phyloP scores from a whole-genome alignment of 495 filamentous ascomycete species.

The Talaromyces proteolyticus region DNA sequence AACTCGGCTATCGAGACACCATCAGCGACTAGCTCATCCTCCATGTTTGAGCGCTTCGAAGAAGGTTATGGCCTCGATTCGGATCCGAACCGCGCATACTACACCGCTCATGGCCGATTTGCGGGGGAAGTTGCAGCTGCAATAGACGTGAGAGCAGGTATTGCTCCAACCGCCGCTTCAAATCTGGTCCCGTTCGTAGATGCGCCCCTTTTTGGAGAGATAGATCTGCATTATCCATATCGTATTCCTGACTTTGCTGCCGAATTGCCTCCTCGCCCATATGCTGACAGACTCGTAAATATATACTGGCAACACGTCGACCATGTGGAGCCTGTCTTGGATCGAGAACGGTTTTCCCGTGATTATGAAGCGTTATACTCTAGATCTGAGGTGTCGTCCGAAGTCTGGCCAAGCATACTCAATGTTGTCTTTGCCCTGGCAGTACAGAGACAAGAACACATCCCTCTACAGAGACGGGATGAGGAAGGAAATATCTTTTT shows the following conservation, averaged over 20 bases:
- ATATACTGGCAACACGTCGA: slow-evolving; percentile 17
- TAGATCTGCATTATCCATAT: slow-evolving; percentile 6
- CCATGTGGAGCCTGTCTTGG: slow-evolving; percentile 13
- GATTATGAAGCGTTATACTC: slow-evolving; percentile 8
- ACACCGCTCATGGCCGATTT: slow-evolving; percentile 15
- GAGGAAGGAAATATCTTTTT: slow-evolving; percentile 15
- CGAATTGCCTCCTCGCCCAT: slow-evolving; percentile 11
- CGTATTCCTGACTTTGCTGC: background rate
- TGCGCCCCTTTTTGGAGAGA: slow-evolving; percentile 19
- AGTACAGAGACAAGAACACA: slow-evolving; percentile 15
- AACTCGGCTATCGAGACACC: background rate
- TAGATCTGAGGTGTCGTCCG: background rate
- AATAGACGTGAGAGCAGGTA: slow-evolving; percentile 13
- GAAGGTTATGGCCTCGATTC: slow-evolving; percentile 1
- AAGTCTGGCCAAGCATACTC: slow-evolving; percentile 12
- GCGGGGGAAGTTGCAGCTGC: slow-evolving; percentile 12
- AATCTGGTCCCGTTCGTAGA: slow-evolving; percentile 15
- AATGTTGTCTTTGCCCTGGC: slow-evolving; percentile 17
- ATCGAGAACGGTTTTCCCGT: slow-evolving; percentile 8
- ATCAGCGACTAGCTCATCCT: background rate
- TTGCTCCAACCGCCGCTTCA: background rate
- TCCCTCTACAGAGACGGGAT: slow-evolving; percentile 6
- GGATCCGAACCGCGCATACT: slow-evolving; percentile 7
- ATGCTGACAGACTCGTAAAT: slow-evolving; percentile 13
- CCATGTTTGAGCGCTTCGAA: background rate